Evolutionary conservation across 2,329 filamentous ascomycete species (phyloP).

Genomic region (Penicillium sp.): DNA sequence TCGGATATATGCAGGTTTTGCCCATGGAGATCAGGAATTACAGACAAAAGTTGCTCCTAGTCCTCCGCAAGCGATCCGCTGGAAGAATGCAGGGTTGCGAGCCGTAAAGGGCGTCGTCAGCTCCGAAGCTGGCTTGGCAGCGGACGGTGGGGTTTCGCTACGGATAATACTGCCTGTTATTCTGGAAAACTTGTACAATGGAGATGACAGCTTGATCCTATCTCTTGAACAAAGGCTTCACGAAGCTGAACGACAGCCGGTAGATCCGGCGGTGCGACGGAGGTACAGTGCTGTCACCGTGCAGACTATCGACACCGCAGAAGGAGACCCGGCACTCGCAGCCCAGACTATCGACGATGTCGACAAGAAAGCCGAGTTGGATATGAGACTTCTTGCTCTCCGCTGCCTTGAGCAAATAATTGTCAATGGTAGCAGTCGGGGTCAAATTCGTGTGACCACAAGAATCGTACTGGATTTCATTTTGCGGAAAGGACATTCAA

Average conservation of each 20-base stretch:
- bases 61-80: constrained; percentile 76
- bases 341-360: constrained; percentile 82
- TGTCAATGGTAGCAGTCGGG: constrained; percentile 73
- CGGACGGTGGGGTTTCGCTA: constrained; percentile 76
- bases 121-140: constrained; percentile 78
- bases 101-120: constrained; percentile 82
- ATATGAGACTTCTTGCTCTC: constrained; percentile 81
- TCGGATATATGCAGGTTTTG: constrained; percentile 76
- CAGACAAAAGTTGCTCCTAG: constrained; percentile 61
- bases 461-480: constrained; percentile 76
- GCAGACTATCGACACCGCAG: constrained; percentile 70
- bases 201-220: constrained; percentile 65
- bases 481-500: constrained; percentile 58
- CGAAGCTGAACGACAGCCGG: constrained; percentile 70
- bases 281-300: constrained; percentile 82
- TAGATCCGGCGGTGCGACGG: constrained; percentile 66
- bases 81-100: constrained; percentile 73
- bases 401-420: constrained; percentile 89
- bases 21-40: constrained; percentile 63
- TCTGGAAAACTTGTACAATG: constrained; percentile 80
- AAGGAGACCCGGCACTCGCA: constrained; percentile 68
- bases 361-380: constrained; percentile 87
- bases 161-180: constrained; percentile 81
- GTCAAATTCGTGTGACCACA: constrained; percentile 80
- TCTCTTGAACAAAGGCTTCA: constrained; percentile 70